These are phyloP conservation scores for Nicotiana undulata DNA, from an alignment of 257 asterid genomes.

Conservation along the genomic window DNA sequence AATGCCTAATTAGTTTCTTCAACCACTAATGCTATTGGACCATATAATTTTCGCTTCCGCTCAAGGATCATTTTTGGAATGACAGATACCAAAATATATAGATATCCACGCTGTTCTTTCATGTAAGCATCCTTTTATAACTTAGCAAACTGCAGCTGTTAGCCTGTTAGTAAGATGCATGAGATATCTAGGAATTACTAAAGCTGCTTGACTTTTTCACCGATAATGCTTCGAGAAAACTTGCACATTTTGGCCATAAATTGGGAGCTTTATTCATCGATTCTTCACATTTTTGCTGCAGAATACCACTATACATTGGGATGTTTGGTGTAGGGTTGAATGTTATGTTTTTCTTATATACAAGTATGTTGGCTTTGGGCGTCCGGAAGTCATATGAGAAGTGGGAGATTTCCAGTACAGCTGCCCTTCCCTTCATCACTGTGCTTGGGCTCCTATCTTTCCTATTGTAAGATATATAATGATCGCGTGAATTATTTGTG, in stretches of 20 bases:
- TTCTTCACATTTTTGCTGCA: constrained; percentile 18
- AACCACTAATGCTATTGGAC: background rate
- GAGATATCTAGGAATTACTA: background rate
- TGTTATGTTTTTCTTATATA: constrained; percentile 36
- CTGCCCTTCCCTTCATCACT: constrained; percentile 48
- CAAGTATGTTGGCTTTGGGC: constrained; percentile 43
- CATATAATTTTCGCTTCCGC: background rate
- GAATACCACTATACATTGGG: constrained; percentile 49
- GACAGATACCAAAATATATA: background rate
- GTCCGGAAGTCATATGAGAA: constrained; percentile 33
- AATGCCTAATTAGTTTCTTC: background rate
- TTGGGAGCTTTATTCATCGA: background rate
- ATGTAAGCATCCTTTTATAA: background rate
- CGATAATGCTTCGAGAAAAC: background rate
- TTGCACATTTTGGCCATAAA: background rate
- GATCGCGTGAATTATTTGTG: background rate
- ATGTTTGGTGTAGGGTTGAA: constrained; percentile 43
- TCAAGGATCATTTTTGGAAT: background rate
- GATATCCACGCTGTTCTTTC: background rate
- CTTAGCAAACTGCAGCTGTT: background rate
- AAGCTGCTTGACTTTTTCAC: background rate
- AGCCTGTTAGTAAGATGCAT: background rate
- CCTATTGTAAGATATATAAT: constrained; percentile 40
- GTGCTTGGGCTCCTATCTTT: constrained; percentile 41
- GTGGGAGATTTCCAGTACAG: constrained; percentile 47